Evolutionary conservation across 306 rosid species (phyloP).

Genomic region (Biancaea sappan): DNA sequence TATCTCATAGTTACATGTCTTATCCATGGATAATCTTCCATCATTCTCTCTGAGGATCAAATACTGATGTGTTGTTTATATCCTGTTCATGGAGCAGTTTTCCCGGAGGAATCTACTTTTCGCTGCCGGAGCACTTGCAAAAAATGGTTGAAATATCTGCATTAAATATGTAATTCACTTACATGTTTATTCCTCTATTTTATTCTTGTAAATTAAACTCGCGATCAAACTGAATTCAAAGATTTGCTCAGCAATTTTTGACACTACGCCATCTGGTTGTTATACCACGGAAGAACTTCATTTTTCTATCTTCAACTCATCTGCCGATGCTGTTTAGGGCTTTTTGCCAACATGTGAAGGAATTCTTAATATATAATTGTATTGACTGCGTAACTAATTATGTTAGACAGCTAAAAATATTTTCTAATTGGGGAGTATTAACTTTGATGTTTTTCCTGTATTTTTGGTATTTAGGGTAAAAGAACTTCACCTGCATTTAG

Average conservation of each 20-base stretch:
- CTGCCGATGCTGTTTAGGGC: too few relatives aligned
- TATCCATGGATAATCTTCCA: background rate
- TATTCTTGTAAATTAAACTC: background rate
- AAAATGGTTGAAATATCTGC: conserved; percentile 36
- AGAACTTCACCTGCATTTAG: too few relatives aligned
- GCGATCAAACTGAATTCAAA: background rate
- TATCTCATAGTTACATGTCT: background rate
- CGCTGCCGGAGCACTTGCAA: conserved; percentile 81
- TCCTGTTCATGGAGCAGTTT: conserved; percentile 58
- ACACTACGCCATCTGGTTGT: too few relatives aligned
- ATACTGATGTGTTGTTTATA: conserved; percentile 2
- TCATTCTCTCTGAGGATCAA: conserved; percentile 8
- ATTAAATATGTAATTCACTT: background rate
- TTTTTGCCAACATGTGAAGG: background rate
- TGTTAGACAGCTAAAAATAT: background rate
- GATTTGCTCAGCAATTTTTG: background rate
- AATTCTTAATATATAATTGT: background rate
- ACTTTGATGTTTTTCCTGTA: background rate
- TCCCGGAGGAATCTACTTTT: conserved; percentile 96
- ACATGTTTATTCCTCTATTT: background rate
- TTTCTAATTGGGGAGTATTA: background rate
- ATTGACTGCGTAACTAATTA: background rate
- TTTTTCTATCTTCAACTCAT: too few relatives aligned
- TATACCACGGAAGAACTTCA: too few relatives aligned
- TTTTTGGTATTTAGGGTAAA: background rate